phyloP scores from a whole-genome alignment of 805 yeast genomes.

The Torulaspora indica region DNA sequence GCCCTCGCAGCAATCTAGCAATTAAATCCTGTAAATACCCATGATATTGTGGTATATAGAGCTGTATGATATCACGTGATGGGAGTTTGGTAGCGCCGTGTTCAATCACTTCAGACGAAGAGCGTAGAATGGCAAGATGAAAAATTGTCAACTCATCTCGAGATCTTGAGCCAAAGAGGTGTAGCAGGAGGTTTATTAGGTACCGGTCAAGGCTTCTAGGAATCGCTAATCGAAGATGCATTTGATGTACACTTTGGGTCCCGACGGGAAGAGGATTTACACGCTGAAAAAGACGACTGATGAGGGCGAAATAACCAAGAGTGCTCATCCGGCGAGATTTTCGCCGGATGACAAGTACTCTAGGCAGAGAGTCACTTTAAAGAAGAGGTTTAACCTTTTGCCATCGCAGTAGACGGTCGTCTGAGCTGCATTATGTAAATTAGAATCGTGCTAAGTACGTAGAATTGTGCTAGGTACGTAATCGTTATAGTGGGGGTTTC shows the following conservation, averaged over 20 bases:
- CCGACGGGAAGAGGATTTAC: slow-evolving; percentile 93
- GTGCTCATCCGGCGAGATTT: slow-evolving; percentile 99
- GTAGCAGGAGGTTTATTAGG: no score
- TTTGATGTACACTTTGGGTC: slow-evolving; percentile 95
- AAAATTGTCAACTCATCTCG: slow-evolving; percentile 8
- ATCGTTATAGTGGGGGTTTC: slow-evolving; percentile 25
- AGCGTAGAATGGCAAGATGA: slow-evolving; percentile 3
- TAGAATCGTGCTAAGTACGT: slow-evolving; percentile 5
- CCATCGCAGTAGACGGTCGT: slow-evolving; percentile 65
- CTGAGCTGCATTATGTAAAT: slow-evolving; percentile 4
- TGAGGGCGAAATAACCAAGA: slow-evolving; percentile 90
- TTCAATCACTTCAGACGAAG: slow-evolving; percentile 5
- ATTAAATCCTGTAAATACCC: no score
- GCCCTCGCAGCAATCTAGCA: no score
- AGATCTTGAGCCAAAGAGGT: not conserved
- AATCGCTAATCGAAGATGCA: slow-evolving; percentile 56
- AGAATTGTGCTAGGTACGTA: not conserved
- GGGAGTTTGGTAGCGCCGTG: no score
- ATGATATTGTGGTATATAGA: no score
- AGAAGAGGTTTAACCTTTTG: slow-evolving; percentile 85
- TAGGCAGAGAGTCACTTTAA: slow-evolving; percentile 95
- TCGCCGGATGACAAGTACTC: slow-evolving; percentile 99
- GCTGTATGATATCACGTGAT: no score
- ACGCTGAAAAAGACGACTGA: slow-evolving; percentile 80
- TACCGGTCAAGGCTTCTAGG: not conserved